Base-by-base conservation (phyloP, 1,139 yeast genomes). In the Saccharomycopsis crataegensis region DNA sequence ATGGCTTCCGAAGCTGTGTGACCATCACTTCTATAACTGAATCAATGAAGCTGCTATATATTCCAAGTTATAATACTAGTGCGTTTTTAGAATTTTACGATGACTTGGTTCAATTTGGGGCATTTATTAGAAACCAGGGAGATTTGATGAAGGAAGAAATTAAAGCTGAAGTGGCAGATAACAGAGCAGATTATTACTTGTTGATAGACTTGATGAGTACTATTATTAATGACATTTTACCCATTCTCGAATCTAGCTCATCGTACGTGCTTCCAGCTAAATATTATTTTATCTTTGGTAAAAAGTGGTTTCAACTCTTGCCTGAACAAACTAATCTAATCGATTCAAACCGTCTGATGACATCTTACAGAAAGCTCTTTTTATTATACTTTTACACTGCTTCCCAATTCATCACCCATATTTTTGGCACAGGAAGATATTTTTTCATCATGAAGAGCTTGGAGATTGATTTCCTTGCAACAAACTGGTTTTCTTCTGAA, bases 381-480 rank as follows among this genome's bases (percentile, higher is more conserved):
- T 52, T 14, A 14, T 31, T 53, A n/a, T 53, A 50, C 34, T 53
- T 12, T 17, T 41, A 45, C 37, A 51, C 50, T 34, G 46, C 44
- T 46, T 36, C 17, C 38, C 51, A 46, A 36, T 8, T 46, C 31
- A 12, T 48, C 2, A 12, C 16, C 11, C 44, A 37, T n/a, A 46
- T 55, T 28, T 50, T 57, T 34, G 50, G 52, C 4, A 54, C 50
- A 37, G 32, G 42, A 7, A 37, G 43, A 22, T 55, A 48, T 38
- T 54, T 55, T 31, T 48, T 57, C 40, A 41, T 32, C 2, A 32
- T 17, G 40, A 48, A 52, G 31, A 52, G 37, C 33, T 36, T 47
- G 16, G 17, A 38, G 28, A 38, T 37, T 28, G 52, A 51, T 31
- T 48, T 53, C 41, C n/a, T 28, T 8, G 46, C 37, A 4, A 31